Evolutionary conservation across 345 rosid genomes (phyloP), one percentile per base, ranked within the genome.

Genomic region (Ailanthus altissimus): DNA sequence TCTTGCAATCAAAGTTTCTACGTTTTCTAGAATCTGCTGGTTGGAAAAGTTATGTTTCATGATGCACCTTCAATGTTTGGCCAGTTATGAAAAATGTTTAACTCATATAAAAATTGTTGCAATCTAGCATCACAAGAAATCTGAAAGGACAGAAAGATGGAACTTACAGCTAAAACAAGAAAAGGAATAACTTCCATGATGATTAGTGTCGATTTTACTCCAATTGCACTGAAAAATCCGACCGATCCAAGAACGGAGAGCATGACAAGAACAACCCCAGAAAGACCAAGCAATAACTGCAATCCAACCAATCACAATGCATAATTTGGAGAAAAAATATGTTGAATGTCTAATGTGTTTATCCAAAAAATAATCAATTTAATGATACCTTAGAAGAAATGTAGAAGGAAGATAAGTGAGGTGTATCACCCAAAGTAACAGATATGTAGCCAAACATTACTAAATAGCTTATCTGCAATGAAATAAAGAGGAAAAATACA

Each of bases 151-250:
- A 28, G 47, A 76, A 63, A 60, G 66, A 40, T 53, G 67, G 70
- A 65, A 87, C 99, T 93, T 90, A 95, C 99, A 67, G 99, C 99
- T 60, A 95, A 85, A 77, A 95, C 99, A 83, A 95, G 97, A 85
- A 95, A 95, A 59, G 99, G 98, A 80, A 95, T 92, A 79, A 95
- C 99, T 92, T 95, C 98, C 98, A 95, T 89, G 73, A 95, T 95
- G 82, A 95, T 95, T 46, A 95, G 86, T 13, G 99, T 95, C 23
- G 99, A 93, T 79, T 95, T 91, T 84, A 92, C 94, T 75, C 99
- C 99, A 73, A 93, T 77, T 58, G 97, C 92, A 86, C 99, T 93
- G 90, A 92, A 95, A 85, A 95, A 83, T 72, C 99, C 98, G 25
- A 95, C 94, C 12, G 99, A 95, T 56, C 97, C 99, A 54, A 95